Percentiles rank a stretch among this genome's conserved stretches.
phyloP scores from a whole-genome alignment of 2,329 filamentous ascomycete genomes.

The Clarireedia monteithiana region DNA sequence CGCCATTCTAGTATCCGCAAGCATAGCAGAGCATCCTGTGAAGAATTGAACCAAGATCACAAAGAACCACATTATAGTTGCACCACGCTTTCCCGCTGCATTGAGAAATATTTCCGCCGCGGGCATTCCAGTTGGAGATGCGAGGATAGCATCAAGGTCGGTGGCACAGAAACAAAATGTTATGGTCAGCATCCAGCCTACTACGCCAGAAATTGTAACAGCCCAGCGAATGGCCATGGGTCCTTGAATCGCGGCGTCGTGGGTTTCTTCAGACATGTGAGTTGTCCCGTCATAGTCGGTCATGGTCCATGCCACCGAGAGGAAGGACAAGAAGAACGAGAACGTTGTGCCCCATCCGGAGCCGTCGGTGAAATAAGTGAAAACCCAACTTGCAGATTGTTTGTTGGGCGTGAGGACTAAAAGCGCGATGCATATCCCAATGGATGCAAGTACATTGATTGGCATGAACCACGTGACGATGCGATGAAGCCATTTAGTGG shows the following conservation, averaged over 20 bases:
- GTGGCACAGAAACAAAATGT: constrained; percentile 55
- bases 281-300: constrained; percentile 62
- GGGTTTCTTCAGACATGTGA: constrained; percentile 61
- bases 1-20: constrained; percentile 55
- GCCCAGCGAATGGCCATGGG: constrained; percentile 51
- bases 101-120: constrained; percentile 54
- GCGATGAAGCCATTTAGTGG: constrained; percentile 49
- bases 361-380: constrained; percentile 51
- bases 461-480: constrained; percentile 59
- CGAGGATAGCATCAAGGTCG: constrained; percentile 48
- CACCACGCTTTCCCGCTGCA: constrained; percentile 47
- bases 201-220: constrained; percentile 49
- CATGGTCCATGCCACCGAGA: constrained; percentile 56
- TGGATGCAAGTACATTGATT: constrained; percentile 53
- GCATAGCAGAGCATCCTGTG: constrained; percentile 53
- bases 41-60: constrained; percentile 58
- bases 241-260: constrained; percentile 52
- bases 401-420: constrained; percentile 51
- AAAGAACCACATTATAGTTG: constrained; percentile 52
- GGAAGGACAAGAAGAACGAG: constrained; percentile 51
- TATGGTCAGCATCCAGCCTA: constrained; percentile 57
- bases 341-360: constrained; percentile 54
- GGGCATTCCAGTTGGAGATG: constrained; percentile 50
- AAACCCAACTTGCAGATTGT: constrained; percentile 51
- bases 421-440: constrained; percentile 51